phyloP scores from a whole-genome alignment of 1,139 yeast genomes.

The Candida sanyaensis region DNA sequence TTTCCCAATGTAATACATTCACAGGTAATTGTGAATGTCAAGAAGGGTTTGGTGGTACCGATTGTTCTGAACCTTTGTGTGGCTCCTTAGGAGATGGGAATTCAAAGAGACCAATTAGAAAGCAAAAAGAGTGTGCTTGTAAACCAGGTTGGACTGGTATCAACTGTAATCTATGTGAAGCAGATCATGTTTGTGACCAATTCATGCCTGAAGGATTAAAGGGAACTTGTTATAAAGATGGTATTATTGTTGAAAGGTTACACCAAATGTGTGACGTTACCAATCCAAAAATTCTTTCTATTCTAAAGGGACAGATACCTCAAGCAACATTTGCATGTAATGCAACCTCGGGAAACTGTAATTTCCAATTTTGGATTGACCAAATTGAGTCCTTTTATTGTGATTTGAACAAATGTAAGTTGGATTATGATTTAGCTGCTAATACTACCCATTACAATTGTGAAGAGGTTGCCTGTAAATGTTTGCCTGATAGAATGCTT shows the following conservation, averaged over 20 bases:
- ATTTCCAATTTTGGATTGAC: constrained; percentile 96
- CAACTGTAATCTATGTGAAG: constrained; percentile 82
- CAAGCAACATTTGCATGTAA: constrained; percentile 93
- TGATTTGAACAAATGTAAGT: constrained; percentile 70
- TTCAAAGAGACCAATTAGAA: constrained; percentile 60
- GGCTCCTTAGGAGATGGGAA: constrained; percentile 75
- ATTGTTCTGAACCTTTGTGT: constrained; percentile 87
- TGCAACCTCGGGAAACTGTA: constrained; percentile 63
- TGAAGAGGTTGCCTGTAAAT: constrained; percentile 73
- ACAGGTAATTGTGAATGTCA: constrained; percentile 93
- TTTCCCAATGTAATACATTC: constrained; percentile 78
- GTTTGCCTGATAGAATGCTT: constrained; percentile 89
- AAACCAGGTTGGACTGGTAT: constrained; percentile 90
- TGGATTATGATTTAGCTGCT: constrained; percentile 59
- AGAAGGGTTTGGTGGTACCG: constrained; percentile 91
- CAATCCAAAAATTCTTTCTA: constrained; percentile 77
- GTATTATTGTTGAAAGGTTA: constrained; percentile 75
- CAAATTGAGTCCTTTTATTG: constrained; percentile 88
- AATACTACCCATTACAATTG: constrained; percentile 81
- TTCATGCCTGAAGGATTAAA: constrained; percentile 85
- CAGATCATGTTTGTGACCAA: constrained; percentile 74
- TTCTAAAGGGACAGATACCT: constrained; percentile 78
- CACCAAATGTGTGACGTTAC: constrained; percentile 96
- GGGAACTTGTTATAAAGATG: constrained; percentile 92
- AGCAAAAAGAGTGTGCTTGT: constrained; percentile 63